Conservation (phyloP, 2,329 filamentous ascomycete genomes). For the Ceratocystis cubensis region DNA sequence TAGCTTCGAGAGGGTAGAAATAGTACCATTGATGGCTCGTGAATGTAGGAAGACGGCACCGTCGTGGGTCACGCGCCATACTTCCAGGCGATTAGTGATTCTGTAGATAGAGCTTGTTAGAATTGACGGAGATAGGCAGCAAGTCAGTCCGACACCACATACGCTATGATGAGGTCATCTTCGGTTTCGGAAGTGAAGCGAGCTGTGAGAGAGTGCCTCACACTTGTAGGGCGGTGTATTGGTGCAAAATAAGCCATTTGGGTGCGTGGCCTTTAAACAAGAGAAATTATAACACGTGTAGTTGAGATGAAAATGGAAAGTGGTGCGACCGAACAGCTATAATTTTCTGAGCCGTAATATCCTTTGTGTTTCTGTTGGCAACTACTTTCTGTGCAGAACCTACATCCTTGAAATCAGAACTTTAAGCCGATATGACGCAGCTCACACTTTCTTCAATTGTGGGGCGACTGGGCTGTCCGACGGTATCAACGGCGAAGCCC, state of each 20-base stretch:
- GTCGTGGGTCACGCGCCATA: slow-evolving; percentile 59
- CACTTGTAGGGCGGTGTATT: slow-evolving; percentile 82
- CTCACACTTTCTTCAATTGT: neutral
- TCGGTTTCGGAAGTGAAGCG: slow-evolving; percentile 61
- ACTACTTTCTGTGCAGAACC: neutral
- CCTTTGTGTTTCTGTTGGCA: neutral
- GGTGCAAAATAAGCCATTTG: slow-evolving; percentile 88
- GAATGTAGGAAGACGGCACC: slow-evolving; percentile 54
- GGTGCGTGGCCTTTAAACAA: neutral
- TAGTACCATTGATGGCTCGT: slow-evolving; percentile 67
- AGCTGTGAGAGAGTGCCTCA: slow-evolving; percentile 75
- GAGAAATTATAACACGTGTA: neutral
- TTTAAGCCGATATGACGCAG: neutral
- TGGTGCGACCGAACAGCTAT: neutral
- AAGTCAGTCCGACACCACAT: slow-evolving; percentile 23
- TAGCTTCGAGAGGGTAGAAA: slow-evolving; percentile 73
- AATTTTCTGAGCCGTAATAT: no score
- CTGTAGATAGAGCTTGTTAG: slow-evolving; percentile 33
- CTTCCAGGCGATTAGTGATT: slow-evolving; percentile 73
- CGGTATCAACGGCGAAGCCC: neutral
- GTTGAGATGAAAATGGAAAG: neutral
- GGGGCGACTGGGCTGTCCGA: neutral
- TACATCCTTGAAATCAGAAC: slow-evolving; percentile 8
- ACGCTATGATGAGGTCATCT: slow-evolving; percentile 81
- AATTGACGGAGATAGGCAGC: neutral